A percentile compares a stretch with the other conserved stretches of the same genome.
Evolutionary conservation across 202 grass and related monocot genomes (phyloP).

Genomic region (Dendrocalamus latiflorus): DNA sequence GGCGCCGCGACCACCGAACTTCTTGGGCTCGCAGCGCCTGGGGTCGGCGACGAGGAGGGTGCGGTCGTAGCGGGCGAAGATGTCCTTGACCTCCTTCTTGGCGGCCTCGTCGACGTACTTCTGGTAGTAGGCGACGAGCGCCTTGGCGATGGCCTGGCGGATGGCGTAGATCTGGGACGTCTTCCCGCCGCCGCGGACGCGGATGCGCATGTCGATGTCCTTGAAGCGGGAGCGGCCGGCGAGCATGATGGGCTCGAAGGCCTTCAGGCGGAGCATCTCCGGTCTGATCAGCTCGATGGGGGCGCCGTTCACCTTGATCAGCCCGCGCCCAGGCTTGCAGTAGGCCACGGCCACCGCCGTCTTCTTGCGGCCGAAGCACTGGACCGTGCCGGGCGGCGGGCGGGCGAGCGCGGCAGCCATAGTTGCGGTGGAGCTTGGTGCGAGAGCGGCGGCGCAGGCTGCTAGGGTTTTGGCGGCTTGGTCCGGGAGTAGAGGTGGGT

Average conservation of each 20-base stretch:
- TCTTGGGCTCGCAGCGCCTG: constrained; percentile 73
- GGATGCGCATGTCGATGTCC: constrained; percentile 69
- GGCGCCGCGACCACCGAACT: constrained; percentile 69
- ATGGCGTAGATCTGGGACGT: constrained; percentile 77
- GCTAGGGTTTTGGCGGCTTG: background rate
- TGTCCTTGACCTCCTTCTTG: constrained; percentile 80
- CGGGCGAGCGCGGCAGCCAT: constrained; percentile 29
- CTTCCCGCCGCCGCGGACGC: constrained; percentile 65
- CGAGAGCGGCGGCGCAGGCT: background rate
- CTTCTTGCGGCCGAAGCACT: constrained; percentile 78
- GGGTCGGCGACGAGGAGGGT: constrained; percentile 76
- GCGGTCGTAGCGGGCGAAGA: constrained; percentile 67
- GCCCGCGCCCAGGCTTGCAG: constrained; percentile 64
- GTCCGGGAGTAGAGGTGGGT: background rate
- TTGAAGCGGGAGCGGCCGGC: constrained; percentile 52
- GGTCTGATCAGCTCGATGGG: constrained; percentile 68
- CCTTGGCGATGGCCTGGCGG: constrained; percentile 68
- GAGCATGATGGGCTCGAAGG: constrained; percentile 63
- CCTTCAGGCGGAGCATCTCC: constrained; percentile 62
- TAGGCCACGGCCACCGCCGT: constrained; percentile 66
- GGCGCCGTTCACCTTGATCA: constrained; percentile 67
- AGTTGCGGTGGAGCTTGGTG: background rate
- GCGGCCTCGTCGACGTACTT: constrained; percentile 75
- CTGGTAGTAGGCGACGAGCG: constrained; percentile 61
- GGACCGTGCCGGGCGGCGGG: constrained; percentile 35